Evolutionary conservation across 495 filamentous ascomycete genomes (phyloP), one percentile per base, ranked within the genome.

Genomic region (Amorphotheca resinae): DNA sequence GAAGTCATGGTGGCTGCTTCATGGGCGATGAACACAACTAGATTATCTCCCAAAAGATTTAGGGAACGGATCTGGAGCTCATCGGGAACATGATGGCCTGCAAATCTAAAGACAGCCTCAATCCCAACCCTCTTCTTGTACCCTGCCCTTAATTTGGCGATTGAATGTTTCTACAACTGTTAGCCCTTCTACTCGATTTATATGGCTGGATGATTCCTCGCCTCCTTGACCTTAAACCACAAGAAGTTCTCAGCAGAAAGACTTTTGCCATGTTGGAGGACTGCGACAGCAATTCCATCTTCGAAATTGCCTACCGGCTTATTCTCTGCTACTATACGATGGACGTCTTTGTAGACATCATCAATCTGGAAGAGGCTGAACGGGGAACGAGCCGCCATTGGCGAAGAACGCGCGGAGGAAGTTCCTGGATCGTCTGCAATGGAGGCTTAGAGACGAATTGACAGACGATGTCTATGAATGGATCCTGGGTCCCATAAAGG

Each of bases 161-260:
- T 31, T 0, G 52, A 46, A 7, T 61, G 59, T 57, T 57, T 64
- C 63, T 68, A 42, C 16, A 17, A 14, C 42, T 32, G 30, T 22
- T 33, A 33, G 31, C 4, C 12, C 12, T 5, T 4, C 3, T 5
- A 15, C 31, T n/a, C 12, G 12, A 12, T 30, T 12, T 12, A 30
- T 30, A 11, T 11, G 35, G 23, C 6, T 28, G 30, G n/a, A 20
- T 9, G 18, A 22, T 23, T 18, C 34, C 57, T 49, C 48, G 63
- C 62, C 25, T 21, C 31, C 34, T 58, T 55, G 18, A 54, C 51
- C 38, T 61, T 61, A 11, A 64, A 51, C 60, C 61, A 65, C 3
- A 62, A 35, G 20, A 64, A 63, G 31, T 63, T 61, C 1, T 28
- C 40, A 33, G 58, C 12, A 12, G 26, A 16, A 38, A 8, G 33